Base-by-base conservation (phyloP, 257 asterid genomes). In the Solanum raphanifolium region DNA sequence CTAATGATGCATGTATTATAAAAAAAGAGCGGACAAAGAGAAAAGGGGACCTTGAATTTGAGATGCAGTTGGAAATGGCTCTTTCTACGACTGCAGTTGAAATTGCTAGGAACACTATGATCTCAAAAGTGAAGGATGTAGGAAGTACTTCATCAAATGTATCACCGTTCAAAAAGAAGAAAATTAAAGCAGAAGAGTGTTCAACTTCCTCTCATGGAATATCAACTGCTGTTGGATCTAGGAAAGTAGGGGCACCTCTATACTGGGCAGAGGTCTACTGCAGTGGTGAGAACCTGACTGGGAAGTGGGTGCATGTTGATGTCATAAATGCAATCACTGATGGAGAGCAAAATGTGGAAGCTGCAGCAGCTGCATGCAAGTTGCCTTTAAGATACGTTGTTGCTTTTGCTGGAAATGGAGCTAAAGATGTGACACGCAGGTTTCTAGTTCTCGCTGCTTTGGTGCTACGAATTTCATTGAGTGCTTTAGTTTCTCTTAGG, bases 371-470 rank as follows among this genome's bases (percentile, higher is more conserved):
- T 93, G 99, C 99, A 87, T 97, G 99, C 94, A 94, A 92, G 92
- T 95, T 90, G 39, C 91, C 95, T 83, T 91, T 97, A 92, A 91
- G 96, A 93, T 97, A 97, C 87, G 99, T 95, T 6, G 94, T 97
- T 91, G 99, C 98, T 55, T 97, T 97, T 92, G 97, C 98, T 83
- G 99, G 99, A 88, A 87, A 88, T 87, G 99, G 99, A 87, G 99
- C 99, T 83, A 97, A 97, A 94, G 99, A 97, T 83, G 99, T 97
- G 89, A 96, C 99, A 34, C 99, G 99, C 94, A 97, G 99, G 99
- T 97, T 81, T 87, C 88, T 65, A 88, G 66, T 85, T 90, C 87
- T 86, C 86, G 69, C 69, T 86, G 81, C 34, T 90, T 82, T 82
- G 29, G 20, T 82, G 69, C 48, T 43, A 15, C 29, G 2, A 43